Evolutionary conservation across 106 monocot species (phyloP), one percentile per base, ranked within the genome.

Genomic region (Triglochin maritima): DNA sequence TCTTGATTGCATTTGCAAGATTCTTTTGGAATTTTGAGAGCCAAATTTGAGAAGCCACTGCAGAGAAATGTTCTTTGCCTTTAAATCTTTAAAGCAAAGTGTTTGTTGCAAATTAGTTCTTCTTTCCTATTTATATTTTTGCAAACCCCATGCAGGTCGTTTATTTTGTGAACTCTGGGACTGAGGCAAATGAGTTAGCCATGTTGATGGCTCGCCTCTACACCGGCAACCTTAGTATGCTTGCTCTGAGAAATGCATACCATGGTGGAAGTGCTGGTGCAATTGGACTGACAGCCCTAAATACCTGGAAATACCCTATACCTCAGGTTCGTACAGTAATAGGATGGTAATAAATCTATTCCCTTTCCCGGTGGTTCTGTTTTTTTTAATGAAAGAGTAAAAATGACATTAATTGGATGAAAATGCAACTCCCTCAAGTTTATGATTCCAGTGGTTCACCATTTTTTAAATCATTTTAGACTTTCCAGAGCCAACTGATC

Each of bases 131-230:
- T 13, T 59, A 49, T 73, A 62, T 14, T 60, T 46, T 49, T 15
- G 10, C 15, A 46, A 46, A 59, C 6, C 50, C 6, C 50, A 54
- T 80, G 74, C 87, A 98, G 91, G 98, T 98, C 54, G 98, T 92
- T 47, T 98, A 98, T 78, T 92, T 98, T 79, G 98, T 98, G n/a
- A 98, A 98, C 81, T 98, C 98, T 70, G 98, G 98, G 43, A 98
- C 98, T 50, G 98, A 98, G 82, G 98, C 98, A 62, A 98, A 98
- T 76, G 98, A 98, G 54, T 72, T 98, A 69, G 98, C 98, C 56
- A 92, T 76, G 74, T 10, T 98, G 78, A 98, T 98, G 98, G 92
- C 98, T 68, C 83, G 92, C 43, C 74, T 98, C 47, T 92, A 98
- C 58, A 86, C 77, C 60, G 88, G 98, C 15, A 98, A 98, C 74